Evolutionary conservation across 1,284 basidiomycete genomes (phyloP), one percentile per base, ranked within the genome.

Genomic region (Sphagnurus paluster): DNA sequence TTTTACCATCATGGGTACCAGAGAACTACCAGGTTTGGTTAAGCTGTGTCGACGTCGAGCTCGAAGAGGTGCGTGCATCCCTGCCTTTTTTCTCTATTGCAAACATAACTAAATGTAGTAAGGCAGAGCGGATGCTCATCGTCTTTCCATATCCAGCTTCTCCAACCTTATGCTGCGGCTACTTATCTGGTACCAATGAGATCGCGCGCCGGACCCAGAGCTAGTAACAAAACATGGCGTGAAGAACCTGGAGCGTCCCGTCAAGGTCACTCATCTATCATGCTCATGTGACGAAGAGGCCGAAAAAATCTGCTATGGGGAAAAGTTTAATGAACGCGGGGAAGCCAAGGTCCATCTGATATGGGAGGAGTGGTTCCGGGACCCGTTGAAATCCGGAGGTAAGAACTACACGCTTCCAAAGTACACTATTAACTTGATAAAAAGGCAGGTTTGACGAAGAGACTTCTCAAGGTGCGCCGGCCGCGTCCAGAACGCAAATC

Each of bases 361-460:
- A 1, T 91, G 89, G 83, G 87, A 89, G 53, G 88, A 90, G 49
- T 93, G 89, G 89, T 86, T 93, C 52, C 87, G 85, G 84, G 90
- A 92, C 55, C 90, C 75, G 25, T 52, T 89, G 7, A 74, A 81
- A 37, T 85, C 80, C 53, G 80, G 81, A 47, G 89, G 86, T 76
- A 44, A 53, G 54, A 30, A 21, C 13, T 39, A 70, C 53, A 24
- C 28, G 17, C 6, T 6, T 26, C 25, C 13, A 26, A 6, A 19
- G 55, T 6, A 4, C 6, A 11, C 21, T 13, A 25, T 26, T 9
- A 10, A 20, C 20, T 28, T 41, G 33, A 43, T n/a, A 11, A 6
- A 6, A 21, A 69, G 70, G 71, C 14, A 56, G 69, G 23, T 71
- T 75, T 42, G 71, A 74, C n/a, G 84, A 87, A 60, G 69, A 64